phyloP scores from a whole-genome alignment of 768 basidiomycete genomes.

The Phanerochaete sordida region DNA sequence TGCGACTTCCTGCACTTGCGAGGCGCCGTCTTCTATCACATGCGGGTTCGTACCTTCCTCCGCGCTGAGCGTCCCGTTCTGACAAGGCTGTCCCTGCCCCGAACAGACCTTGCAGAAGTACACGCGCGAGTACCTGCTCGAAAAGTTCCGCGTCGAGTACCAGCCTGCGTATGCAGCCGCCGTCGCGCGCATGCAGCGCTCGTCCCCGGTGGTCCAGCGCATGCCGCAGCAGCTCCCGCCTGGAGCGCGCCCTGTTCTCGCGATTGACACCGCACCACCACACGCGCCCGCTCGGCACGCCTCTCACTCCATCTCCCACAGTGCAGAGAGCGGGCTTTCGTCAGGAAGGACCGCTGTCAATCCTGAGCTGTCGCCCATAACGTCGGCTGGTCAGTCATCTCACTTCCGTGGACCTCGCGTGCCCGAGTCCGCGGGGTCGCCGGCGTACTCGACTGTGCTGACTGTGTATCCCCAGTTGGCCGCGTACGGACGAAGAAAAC shows the following conservation, averaged over 20 bases:
- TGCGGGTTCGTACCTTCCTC: slow-evolving; percentile 55
- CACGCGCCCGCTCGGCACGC: slow-evolving; percentile 44
- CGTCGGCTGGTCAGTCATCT: slow-evolving; percentile 35
- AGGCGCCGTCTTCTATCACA: slow-evolving; percentile 80
- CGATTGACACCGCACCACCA: slow-evolving; percentile 55
- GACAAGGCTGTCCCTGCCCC: neutral
- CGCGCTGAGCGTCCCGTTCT: neutral
- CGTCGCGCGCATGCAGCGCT: slow-evolving; percentile 18
- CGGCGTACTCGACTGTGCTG: slow-evolving; percentile 12
- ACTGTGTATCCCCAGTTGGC: slow-evolving; percentile 31
- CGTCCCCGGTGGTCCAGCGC: slow-evolving; percentile 15
- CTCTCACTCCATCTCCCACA: slow-evolving; percentile 27
- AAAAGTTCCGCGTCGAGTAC: slow-evolving; percentile 50
- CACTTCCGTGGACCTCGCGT: neutral
- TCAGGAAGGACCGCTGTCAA: slow-evolving; percentile 14
- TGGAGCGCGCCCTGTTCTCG: slow-evolving; percentile 52
- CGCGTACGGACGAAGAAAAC: slow-evolving; percentile 81
- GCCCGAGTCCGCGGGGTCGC: neutral
- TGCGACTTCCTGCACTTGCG: slow-evolving; percentile 79
- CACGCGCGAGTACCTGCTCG: slow-evolving; percentile 78
- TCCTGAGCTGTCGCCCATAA: slow-evolving; percentile 26
- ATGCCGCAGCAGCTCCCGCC: slow-evolving; percentile 27
- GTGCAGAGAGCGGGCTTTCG: neutral
- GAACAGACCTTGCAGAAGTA: slow-evolving; percentile 79
- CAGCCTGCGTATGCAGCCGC: slow-evolving; percentile 15